Conservation (phyloP, 345 rosid genomes). For the Brassica carinata region DNA sequence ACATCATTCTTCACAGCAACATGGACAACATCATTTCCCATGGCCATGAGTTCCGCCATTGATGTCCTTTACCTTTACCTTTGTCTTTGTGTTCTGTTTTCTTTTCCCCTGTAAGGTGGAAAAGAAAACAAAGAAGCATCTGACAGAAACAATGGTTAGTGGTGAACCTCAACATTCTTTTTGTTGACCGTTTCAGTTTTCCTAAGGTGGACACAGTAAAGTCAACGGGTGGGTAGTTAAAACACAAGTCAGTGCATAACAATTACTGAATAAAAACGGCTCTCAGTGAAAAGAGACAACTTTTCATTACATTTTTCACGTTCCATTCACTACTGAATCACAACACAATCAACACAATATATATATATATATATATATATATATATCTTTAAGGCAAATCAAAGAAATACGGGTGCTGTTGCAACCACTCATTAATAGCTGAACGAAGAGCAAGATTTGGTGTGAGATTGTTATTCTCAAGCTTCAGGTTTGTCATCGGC, state of each 20-base stretch:
- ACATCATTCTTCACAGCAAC: slow-evolving; percentile 62
- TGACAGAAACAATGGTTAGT: slow-evolving; percentile 32
- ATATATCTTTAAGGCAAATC: slow-evolving; percentile 13
- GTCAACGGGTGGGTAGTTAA: slow-evolving; percentile 18
- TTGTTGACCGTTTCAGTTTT: slow-evolving; percentile 32
- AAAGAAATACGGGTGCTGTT: slow-evolving; percentile 28
- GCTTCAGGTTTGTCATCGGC: slow-evolving; percentile 65
- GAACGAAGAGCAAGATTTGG: slow-evolving; percentile 76
- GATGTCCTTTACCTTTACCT: slow-evolving; percentile 21
- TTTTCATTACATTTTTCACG: slow-evolving; percentile 13
- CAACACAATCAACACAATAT: slow-evolving; percentile 29
- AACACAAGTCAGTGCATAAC: slow-evolving; percentile 25
- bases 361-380: not conserved
- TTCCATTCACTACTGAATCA: slow-evolving; percentile 18
- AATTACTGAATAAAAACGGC: slow-evolving; percentile 5
- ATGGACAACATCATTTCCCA: slow-evolving; percentile 49
- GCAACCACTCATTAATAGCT: slow-evolving; percentile 66
- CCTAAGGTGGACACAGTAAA: slow-evolving; percentile 16
- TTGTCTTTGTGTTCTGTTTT: slow-evolving; percentile 20
- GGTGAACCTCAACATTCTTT: slow-evolving; percentile 40
- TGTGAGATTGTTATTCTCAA: slow-evolving; percentile 49
- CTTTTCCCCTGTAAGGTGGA: slow-evolving; percentile 13
- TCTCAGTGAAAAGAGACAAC: not conserved
- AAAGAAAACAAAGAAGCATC: too few relatives aligned
- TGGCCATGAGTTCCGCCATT: slow-evolving; percentile 39